phyloP scores from a whole-genome alignment of 495 filamentous ascomycete genomes.

The Aspergillus campestris region DNA sequence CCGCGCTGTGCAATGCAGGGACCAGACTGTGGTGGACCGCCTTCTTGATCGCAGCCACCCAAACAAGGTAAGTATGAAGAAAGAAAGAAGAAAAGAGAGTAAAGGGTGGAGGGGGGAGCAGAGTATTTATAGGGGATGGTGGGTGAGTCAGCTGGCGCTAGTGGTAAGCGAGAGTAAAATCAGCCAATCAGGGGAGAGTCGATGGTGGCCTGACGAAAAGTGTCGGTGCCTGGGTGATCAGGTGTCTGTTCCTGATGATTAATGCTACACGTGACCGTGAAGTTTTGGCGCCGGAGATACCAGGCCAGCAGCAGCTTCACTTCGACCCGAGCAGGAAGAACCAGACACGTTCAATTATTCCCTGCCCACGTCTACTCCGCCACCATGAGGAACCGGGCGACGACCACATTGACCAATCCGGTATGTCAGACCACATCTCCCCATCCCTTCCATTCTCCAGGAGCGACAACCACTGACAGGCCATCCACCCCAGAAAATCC shows the following conservation, averaged over 20 bases:
- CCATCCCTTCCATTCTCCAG: neutral
- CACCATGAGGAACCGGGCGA: conserved; percentile 44
- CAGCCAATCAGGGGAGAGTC: conserved; percentile 6
- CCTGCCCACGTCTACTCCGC: conserved; percentile 1
- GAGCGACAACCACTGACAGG: neutral
- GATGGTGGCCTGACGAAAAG: too few relatives aligned
- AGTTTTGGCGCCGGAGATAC: conserved; percentile 24
- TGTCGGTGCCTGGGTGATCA: conserved; percentile 3
- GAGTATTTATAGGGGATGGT: conserved; percentile 18
- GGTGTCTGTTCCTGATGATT: conserved; percentile 1
- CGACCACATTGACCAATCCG: conserved; percentile 33
- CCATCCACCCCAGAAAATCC: too few relatives aligned
- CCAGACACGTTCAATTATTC: conserved; percentile 2
- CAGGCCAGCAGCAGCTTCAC: conserved; percentile 1
- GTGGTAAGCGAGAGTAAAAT: conserved; percentile 25
- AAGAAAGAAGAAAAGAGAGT: conserved; percentile 33
- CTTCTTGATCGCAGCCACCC: conserved; percentile 54
- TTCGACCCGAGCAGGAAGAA: neutral
- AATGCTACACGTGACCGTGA: conserved; percentile 27
- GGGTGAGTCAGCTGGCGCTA: conserved; percentile 12
- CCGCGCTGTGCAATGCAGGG: conserved; percentile 75
- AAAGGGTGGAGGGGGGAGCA: conserved; percentile 12
- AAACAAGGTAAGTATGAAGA: conserved; percentile 74
- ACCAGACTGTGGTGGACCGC: conserved; percentile 50
- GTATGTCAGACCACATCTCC: conserved; percentile 13